Evolutionary conservation across 2,329 filamentous ascomycete species (phyloP), one percentile per base, ranked within the genome.

Genomic region (Phialophora verrucosa): DNA sequence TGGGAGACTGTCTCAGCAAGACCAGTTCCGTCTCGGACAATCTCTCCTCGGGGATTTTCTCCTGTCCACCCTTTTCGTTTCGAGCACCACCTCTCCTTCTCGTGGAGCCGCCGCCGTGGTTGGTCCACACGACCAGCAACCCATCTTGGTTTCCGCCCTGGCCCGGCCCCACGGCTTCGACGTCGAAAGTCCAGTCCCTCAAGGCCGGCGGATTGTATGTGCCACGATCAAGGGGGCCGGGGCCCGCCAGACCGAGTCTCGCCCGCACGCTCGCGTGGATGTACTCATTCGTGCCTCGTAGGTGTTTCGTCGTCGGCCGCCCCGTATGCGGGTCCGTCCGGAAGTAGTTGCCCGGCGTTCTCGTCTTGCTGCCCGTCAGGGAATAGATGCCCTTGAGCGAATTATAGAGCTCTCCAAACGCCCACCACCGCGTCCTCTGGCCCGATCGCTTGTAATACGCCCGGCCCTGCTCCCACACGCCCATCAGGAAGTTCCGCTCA

Each of bases 221-320:
- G 27, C 72, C 71, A 42, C 69, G 64, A 47, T 74, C 72, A 51
- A 65, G 38, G 0, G 64, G 20, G 3, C 73, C 73, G 10, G 73
- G 73, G 0, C 73, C 73, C n/a, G 66, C 59, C 12, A 74, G 54
- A 8, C 70, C 72, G 2, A 73, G 20, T 11, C 74, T 68, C 44
- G 71, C 62, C 10, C 74, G 64, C 38, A 74, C 73, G 12, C 69
- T 72, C 8, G 73, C 69, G 55, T 75, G 74, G 57, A 75, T 73
- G 59, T 73, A 75, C 55, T 75, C 74, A 60, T 75, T 74, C 20
- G 74, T 75, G 53, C 73, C 73, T 55, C 67, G 67, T 32, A 75
- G 68, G 17, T 69, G 59, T 59, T 71, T 72, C 35, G 31, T 58
- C 31, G 66, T 73, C 10, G 65, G 35, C 27, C 68, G 64, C 23